A percentile compares a stretch with the other conserved stretches of the same genome.
Evolutionary conservation across 2,329 filamentous ascomycete species (phyloP).

Genomic region (Zymoseptoria brevis): DNA sequence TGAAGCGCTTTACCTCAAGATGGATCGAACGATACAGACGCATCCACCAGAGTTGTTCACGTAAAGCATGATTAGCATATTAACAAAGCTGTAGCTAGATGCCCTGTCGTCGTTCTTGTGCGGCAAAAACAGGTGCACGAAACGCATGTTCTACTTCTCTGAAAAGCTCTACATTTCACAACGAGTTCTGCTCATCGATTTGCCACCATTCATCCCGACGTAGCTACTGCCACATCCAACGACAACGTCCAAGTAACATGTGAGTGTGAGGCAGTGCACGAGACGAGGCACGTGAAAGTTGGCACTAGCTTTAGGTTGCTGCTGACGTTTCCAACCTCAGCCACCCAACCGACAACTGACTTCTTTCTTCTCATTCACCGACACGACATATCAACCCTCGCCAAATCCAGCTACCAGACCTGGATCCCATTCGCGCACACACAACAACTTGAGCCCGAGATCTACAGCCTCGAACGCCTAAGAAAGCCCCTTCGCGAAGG

Average conservation of each 20-base stretch:
- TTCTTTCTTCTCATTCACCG: background rate
- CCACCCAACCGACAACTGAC: background rate
- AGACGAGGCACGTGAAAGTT: background rate
- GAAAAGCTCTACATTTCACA: background rate
- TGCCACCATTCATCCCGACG: no score
- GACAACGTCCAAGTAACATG: background rate
- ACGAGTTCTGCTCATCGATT: no score
- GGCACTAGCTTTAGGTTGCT: conserved; percentile 1
- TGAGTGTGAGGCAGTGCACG: background rate
- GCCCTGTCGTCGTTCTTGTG: background rate
- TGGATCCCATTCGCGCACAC: background rate
- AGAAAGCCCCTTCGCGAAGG: background rate
- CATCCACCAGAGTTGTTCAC: background rate
- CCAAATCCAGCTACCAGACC: background rate
- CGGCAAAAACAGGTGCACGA: background rate
- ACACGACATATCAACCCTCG: background rate
- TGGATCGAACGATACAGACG: background rate
- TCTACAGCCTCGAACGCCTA: background rate
- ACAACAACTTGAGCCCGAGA: background rate
- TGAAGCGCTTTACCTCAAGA: background rate
- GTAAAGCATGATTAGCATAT: background rate
- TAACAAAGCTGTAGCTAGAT: background rate
- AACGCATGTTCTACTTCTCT: background rate
- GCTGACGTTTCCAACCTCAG: background rate
- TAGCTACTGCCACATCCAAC: no score